Base-by-base conservation (phyloP, 2,329 filamentous ascomycete species). In the Allantophomopsis cytisporea region DNA sequence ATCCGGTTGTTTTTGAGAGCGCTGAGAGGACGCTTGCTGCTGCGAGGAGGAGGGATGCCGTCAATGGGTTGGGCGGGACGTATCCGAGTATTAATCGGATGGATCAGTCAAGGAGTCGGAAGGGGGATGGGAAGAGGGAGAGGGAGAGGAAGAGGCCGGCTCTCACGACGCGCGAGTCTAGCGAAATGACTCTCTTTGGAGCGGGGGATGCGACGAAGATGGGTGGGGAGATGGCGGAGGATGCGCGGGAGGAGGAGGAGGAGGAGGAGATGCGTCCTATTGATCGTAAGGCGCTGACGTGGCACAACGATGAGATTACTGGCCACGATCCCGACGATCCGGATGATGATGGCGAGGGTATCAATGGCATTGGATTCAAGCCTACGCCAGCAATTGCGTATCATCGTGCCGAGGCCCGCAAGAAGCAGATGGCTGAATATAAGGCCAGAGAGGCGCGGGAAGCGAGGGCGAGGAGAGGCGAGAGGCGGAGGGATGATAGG, bases 221-320 rank as follows among this genome's bases (percentile, higher is more conserved):
- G 5, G 40, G 21, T 8, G 21, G 20, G 11, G 42, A 47, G 18
- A 28, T n/a, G n/a, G n/a, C n/a, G n/a, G n/a, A n/a, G n/a, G n/a
- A 28, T 28, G 23, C 11, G 23, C 4, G 23, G 7, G 23, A 28
- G 4, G 23, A 6, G 7, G 5, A 10, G 23, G 5, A 28, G 7
- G 23, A 28, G 23, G 8, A 6, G 5, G 23, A 10, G 5, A 28
- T 28, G 23, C 23, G 23, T 10, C 23, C 23, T 3, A 8, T 45
- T 1, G 52, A 54, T 18, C 65, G 73, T 30, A 73, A 74, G 6
- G 66, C 73, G 2, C 60, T 80, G 39, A 80, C 76, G 2, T 81
- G 76, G 76, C 74, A 75, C 49, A 73, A 79, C 46, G 70, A 80
- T 47, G 76, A 80, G 51, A 80, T 81, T 43, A 80, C 76, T 2